Conservation (phyloP, 2,329 filamentous ascomycete species). For the Colletotrichum sp. region DNA sequence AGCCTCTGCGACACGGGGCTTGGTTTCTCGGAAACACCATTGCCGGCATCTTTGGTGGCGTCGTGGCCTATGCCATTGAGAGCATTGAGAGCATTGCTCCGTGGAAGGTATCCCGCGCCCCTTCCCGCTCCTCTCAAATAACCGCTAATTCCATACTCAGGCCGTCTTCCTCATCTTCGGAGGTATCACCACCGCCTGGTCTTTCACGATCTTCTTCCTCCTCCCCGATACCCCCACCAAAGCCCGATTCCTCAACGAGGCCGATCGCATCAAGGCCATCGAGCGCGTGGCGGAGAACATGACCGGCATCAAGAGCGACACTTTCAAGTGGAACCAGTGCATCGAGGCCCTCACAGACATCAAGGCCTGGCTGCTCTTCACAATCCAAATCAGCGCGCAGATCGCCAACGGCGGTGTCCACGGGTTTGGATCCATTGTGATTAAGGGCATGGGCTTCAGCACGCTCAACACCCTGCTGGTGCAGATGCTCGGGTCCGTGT, state of each 20-base stretch:
- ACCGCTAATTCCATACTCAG: slow-evolving; percentile 28
- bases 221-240: slow-evolving; percentile 62
- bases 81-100: slow-evolving; percentile 24
- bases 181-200: slow-evolving; percentile 62
- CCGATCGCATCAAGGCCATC: slow-evolving; percentile 71
- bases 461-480: slow-evolving; percentile 63
- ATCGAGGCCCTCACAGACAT: slow-evolving; percentile 52
- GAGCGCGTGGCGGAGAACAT: slow-evolving; percentile 77
- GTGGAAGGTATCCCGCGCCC: not conserved
- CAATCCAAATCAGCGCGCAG: slow-evolving; percentile 65
- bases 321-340: slow-evolving; percentile 72
- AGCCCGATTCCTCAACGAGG: slow-evolving; percentile 59
- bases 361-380: slow-evolving; percentile 65
- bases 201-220: slow-evolving; percentile 63
- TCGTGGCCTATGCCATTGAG: slow-evolving; percentile 34
- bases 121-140: rapidly evolving
- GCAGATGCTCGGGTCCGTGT: slow-evolving; percentile 69
- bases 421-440: slow-evolving; percentile 68
- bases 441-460: slow-evolving; percentile 65
- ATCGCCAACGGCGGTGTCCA: slow-evolving; percentile 68
- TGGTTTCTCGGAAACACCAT: slow-evolving; percentile 39
- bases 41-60: slow-evolving; percentile 32
- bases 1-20: slow-evolving; percentile 33
- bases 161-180: slow-evolving; percentile 68
- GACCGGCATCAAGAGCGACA: slow-evolving; percentile 75